Evolutionary conservation across 495 filamentous ascomycete genomes (phyloP).

Genomic region (Cryomyces antarcticus): DNA sequence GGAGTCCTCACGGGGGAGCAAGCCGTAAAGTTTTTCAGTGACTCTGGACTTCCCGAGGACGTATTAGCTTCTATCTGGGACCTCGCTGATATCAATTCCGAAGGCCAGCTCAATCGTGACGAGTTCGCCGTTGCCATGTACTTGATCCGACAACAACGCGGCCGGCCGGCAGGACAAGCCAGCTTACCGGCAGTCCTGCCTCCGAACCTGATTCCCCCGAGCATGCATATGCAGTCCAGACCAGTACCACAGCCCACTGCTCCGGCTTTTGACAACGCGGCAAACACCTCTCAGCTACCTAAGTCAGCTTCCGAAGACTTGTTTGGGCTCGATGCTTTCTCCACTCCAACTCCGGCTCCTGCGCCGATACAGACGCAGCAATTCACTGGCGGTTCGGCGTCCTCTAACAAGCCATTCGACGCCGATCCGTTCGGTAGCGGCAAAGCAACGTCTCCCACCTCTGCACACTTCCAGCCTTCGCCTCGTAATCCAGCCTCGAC

Average conservation of each 20-base stretch:
- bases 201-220: slow-evolving; percentile 66
- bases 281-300: slow-evolving; percentile 27
- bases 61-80: slow-evolving; percentile 94
- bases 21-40: slow-evolving; percentile 85
- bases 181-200: slow-evolving; percentile 55
- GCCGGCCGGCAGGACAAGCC: slow-evolving; percentile 29
- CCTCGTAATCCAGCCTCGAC: slow-evolving; percentile 26
- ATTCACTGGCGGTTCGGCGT: slow-evolving; percentile 47
- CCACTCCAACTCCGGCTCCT: slow-evolving; percentile 27
- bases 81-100: slow-evolving; percentile 79
- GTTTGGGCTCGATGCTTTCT: slow-evolving; percentile 62
- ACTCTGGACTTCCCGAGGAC: slow-evolving; percentile 77
- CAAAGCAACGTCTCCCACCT: slow-evolving; percentile 27
- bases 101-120: slow-evolving; percentile 65
- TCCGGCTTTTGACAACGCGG: slow-evolving; percentile 29
- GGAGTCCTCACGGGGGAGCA: slow-evolving; percentile 84
- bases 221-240: slow-evolving; percentile 48
- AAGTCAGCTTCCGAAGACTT: slow-evolving; percentile 78
- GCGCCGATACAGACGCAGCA: slow-evolving; percentile 40
- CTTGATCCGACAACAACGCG: slow-evolving; percentile 68
- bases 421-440: slow-evolving; percentile 37
- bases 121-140: slow-evolving; percentile 98
- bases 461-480: slow-evolving; percentile 21
- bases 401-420: slow-evolving; percentile 22
- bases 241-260: slow-evolving; percentile 29